Conservation (phyloP, 192 early-diverging fungal species). For the Haplosporangium gracile region DNA sequence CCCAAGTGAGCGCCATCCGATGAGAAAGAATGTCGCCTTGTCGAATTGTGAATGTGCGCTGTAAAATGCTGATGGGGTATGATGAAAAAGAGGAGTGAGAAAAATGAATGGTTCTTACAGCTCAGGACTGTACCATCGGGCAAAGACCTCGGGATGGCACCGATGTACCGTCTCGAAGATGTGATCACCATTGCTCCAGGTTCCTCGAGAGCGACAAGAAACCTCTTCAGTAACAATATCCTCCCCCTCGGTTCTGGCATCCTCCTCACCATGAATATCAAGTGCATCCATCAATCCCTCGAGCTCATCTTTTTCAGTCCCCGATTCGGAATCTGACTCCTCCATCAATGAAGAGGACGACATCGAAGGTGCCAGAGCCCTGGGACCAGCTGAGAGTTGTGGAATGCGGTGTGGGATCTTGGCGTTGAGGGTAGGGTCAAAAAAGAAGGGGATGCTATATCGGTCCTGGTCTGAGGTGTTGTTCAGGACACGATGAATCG, state of each 20-base stretch:
- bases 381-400: constrained; percentile 51
- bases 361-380: neutral
- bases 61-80: neutral
- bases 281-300: constrained; percentile 21
- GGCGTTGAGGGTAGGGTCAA: constrained; percentile 57
- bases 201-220: too few relatives aligned
- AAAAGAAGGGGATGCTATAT: constrained; percentile 72
- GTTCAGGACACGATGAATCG: constrained; percentile 70
- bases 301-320: constrained; percentile 11
- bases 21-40: neutral
- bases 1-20: neutral
- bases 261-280: neutral
- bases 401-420: constrained; percentile 55
- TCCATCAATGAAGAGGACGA: neutral
- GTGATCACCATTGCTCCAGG: constrained; percentile 44
- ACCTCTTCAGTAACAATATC: neutral
- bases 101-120: neutral
- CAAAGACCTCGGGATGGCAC: constrained; percentile 47
- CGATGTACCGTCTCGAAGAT: constrained; percentile 49
- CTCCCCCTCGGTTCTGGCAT: neutral
- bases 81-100: neutral
- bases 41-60: neutral
- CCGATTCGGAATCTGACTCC: neutral
- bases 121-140: constrained; percentile 35
- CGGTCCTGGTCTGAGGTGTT: constrained; percentile 61